These are phyloP conservation scores for Exophiala calicioides DNA, from an alignment of 2,329 filamentous ascomycete genomes.

Conservation along the genomic window DNA sequence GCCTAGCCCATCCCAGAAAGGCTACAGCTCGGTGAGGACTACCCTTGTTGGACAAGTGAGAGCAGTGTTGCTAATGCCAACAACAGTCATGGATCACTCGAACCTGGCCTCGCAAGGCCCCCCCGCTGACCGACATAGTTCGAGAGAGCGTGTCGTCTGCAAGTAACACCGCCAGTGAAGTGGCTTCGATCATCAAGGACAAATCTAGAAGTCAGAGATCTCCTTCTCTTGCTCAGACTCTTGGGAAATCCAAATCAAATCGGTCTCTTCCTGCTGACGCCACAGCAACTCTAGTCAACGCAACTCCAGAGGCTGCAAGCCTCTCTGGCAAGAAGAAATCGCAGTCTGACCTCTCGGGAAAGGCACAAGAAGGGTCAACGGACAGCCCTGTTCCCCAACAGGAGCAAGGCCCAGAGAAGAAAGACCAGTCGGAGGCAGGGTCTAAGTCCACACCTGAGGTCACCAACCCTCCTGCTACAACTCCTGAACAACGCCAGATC, in stretches of 20 bases:
- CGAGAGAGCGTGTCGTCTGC: constrained; percentile 51
- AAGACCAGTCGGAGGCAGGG: background rate
- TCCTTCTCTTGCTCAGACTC: constrained; percentile 46
- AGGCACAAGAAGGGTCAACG: background rate
- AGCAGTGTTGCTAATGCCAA: constrained; percentile 1
- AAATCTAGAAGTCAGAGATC: constrained; percentile 37
- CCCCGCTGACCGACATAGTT: constrained; percentile 51
- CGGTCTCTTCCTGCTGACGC: constrained; percentile 48
- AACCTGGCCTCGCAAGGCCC: constrained; percentile 51
- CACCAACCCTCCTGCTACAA: background rate
- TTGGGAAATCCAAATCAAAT: constrained; percentile 39
- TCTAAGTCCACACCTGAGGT: background rate
- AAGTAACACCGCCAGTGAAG: constrained; percentile 40
- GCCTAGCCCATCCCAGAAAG: constrained; percentile 3
- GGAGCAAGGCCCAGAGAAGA: constrained; percentile 13
- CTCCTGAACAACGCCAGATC: constrained; percentile 12
- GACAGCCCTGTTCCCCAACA: background rate
- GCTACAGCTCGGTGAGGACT: constrained; percentile 20
- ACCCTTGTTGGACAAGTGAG: background rate
- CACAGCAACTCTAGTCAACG: constrained; percentile 48
- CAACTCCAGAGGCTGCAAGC: constrained; percentile 35
- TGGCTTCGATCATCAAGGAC: constrained; percentile 33
- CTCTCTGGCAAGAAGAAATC: constrained; percentile 29
- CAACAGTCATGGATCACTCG: constrained; percentile 44
- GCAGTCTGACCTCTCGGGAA: constrained; percentile 23